phyloP scores from a whole-genome alignment of 208 protist species.

The Lotmaria passim region DNA sequence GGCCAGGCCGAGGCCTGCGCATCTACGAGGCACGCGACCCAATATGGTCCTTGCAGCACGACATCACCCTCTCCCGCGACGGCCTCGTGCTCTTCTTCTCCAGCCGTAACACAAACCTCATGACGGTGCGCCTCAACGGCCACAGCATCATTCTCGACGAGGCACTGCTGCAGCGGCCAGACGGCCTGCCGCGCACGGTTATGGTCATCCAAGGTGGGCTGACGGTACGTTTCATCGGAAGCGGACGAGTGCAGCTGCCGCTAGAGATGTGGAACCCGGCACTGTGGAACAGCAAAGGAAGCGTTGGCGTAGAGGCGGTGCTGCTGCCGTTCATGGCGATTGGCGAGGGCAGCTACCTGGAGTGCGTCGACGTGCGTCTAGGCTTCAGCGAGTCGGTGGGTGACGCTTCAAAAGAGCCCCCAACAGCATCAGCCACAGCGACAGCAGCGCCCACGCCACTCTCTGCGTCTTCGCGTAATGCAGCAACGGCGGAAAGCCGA shows the following conservation, averaged over 20 bases:
- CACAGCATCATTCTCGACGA: conserved; percentile 58
- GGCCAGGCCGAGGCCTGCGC: conserved; percentile 25
- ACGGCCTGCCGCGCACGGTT: conserved; percentile 42
- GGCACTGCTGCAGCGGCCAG: conserved; percentile 27
- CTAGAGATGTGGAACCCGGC: conserved; percentile 29
- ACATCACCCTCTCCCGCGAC: conserved; percentile 40
- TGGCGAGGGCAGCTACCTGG: conserved; percentile 79
- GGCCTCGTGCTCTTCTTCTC: conserved; percentile 71
- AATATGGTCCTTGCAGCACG: conserved; percentile 32
- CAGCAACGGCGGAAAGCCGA: neutral
- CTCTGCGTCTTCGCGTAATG: too few relatives aligned
- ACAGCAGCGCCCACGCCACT: neutral
- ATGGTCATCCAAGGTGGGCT: conserved; percentile 74
- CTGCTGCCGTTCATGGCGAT: conserved; percentile 75
- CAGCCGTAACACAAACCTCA: conserved; percentile 67
- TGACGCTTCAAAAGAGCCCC: neutral
- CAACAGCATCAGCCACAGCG: neutral
- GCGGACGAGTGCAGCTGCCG: conserved; percentile 64
- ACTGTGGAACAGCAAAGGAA: conserved; percentile 33
- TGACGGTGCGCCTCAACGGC: conserved; percentile 71
- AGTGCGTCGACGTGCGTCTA: conserved; percentile 56
- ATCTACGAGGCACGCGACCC: conserved; percentile 32
- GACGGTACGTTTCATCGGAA: conserved; percentile 66
- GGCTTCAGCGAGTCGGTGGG: conserved; percentile 37
- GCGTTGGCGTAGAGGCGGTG: conserved; percentile 43